A percentile compares a stretch with the other conserved stretches of the same genome.
Conservation (phyloP, 2,329 filamentous ascomycete genomes). For the Coniochaeta prunicola region DNA sequence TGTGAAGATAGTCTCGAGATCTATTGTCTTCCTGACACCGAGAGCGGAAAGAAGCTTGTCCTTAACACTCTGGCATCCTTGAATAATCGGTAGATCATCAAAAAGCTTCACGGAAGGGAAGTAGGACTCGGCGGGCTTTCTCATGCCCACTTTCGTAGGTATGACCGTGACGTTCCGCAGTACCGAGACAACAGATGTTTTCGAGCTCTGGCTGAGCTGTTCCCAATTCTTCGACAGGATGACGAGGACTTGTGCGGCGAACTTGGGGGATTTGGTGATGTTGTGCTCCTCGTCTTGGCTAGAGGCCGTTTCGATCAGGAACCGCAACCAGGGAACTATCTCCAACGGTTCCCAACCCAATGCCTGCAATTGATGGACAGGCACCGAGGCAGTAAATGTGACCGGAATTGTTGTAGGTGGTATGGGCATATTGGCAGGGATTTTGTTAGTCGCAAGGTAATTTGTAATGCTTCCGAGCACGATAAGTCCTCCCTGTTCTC, state of each 20-base stretch:
- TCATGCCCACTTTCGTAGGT: slow-evolving; percentile 89
- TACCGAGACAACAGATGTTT: slow-evolving; percentile 55
- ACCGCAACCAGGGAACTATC: slow-evolving; percentile 77
- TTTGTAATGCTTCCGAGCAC: slow-evolving; percentile 67
- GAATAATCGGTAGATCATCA: slow-evolving; percentile 80
- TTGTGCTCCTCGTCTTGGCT: slow-evolving; percentile 56
- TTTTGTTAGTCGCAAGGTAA: slow-evolving; percentile 70
- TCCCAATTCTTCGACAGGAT: slow-evolving; percentile 91
- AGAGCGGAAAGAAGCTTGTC: slow-evolving; percentile 80
- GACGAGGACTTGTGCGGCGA: slow-evolving; percentile 69
- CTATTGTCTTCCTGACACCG: slow-evolving; percentile 91
- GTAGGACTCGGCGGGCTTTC: slow-evolving; percentile 75
- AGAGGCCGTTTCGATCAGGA: slow-evolving; percentile 62
- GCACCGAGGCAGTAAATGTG: slow-evolving; percentile 68
- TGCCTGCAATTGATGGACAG: slow-evolving; percentile 61
- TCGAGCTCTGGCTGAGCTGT: slow-evolving; percentile 58
- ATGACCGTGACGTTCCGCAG: slow-evolving; percentile 67
- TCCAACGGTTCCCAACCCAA: slow-evolving; percentile 84
- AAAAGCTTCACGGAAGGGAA: slow-evolving; percentile 93
- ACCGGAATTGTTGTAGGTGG: slow-evolving; percentile 79
- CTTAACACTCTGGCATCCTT: slow-evolving; percentile 70
- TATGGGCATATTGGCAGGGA: slow-evolving; percentile 73
- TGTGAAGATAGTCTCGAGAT: slow-evolving; percentile 88
- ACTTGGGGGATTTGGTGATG: slow-evolving; percentile 63
- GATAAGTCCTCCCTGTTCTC: slow-evolving; percentile 62